Evolutionary conservation across 2,329 filamentous ascomycete genomes (phyloP).

Genomic region (Fusarium floridanum): DNA sequence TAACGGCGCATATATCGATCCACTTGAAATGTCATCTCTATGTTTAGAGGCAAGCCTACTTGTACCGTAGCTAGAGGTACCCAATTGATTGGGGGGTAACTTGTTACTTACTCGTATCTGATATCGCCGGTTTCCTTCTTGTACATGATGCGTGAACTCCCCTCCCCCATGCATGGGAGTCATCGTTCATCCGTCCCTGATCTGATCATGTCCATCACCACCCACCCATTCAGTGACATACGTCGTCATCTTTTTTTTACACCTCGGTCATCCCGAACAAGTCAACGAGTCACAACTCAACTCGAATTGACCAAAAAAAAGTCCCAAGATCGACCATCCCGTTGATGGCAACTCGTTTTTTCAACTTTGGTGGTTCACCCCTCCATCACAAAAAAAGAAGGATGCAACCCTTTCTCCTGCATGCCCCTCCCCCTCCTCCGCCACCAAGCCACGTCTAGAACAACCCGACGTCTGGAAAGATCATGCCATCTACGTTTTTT

Average conservation of each 20-base stretch:
- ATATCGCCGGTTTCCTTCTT: not conserved
- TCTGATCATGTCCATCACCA: not conserved
- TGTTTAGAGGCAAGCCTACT: not conserved
- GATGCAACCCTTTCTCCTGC: conserved; percentile 17
- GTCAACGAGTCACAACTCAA: not conserved
- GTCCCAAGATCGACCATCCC: not conserved
- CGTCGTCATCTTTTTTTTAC: not conserved
- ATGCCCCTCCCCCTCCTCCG: conserved; percentile 22
- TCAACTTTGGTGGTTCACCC: not conserved
- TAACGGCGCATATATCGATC: not conserved
- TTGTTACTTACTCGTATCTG: not conserved
- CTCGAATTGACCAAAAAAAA: not conserved
- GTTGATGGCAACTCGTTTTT: not conserved
- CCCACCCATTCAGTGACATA: not conserved
- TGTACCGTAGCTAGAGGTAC: not conserved
- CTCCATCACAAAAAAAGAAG: not conserved
- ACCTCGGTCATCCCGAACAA: not conserved
- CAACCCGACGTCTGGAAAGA: conserved; percentile 6
- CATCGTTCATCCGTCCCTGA: not conserved
- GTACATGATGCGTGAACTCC: not conserved
- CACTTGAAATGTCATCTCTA: not conserved
- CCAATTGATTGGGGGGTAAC: not conserved
- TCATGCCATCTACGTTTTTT: conserved; percentile 16
- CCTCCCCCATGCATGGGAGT: not conserved
- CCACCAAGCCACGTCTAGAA: conserved; percentile 37